Base-by-base conservation (phyloP, 805 yeast genomes). In the Metschnikowia amazonensis region DNA sequence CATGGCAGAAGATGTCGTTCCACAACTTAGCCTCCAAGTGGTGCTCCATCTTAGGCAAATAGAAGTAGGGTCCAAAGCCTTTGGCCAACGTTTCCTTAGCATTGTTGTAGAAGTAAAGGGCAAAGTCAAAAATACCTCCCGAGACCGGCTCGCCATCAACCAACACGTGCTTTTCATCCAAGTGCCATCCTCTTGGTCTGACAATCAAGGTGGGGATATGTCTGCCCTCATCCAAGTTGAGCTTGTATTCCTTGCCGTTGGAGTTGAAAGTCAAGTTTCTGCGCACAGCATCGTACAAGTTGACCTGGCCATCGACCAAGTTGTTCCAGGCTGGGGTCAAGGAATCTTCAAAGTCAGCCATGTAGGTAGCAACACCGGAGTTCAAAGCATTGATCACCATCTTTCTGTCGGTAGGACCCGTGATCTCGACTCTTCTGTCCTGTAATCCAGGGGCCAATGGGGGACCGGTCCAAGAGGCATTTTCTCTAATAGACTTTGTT, bases 151-250 rank as follows among this genome's bases (percentile, higher is more conserved):
- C 87, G 47, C 82, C 86, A 60, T 84, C 90, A 47, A 85, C 79
- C 42, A 74, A 59, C 39, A 86, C 72, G 60, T 86, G 95, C 63
- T 77, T 75, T 62, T 86, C 95, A 29, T 72, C 81, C 78, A 86
- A 75, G 64, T 86, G 95, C 90, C 92, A 85, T 42, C 95, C 94
- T 72, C 95, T 78, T 60, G 95, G 95, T 72, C 95, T 79, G 46
- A 85, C 89, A 63, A 86, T 83, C 63, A 86, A 69, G 36, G 89
- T 86, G 50, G 92, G 92, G 43, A 83, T 72, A 60, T 82, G 82
- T 62, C 76, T 74, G 45, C 74, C 76, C 46, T 72, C 72, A 49
- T 69, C 70, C 58, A 60, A 67, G 57, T 74, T 67, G 58, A 74
- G 69, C 49, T 60, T 58, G 58, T 74, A 73, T 44, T 58, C 58